Base-by-base conservation (phyloP, 306 rosid genomes). In the Styphnolobium japonicum region DNA sequence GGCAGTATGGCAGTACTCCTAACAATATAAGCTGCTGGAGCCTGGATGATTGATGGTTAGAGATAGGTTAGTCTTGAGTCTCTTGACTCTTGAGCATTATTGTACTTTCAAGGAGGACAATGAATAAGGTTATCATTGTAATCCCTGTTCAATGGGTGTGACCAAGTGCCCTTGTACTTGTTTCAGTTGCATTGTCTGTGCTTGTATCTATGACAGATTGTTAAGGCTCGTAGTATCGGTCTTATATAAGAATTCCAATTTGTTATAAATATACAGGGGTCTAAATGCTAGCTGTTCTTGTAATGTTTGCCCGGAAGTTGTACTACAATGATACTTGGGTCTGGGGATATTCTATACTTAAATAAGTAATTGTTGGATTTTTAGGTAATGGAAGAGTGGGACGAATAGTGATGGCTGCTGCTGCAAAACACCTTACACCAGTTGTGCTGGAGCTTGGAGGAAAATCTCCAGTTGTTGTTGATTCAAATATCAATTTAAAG, bases 401-500 rank as follows among this genome's bases (percentile, higher is more conserved):
- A 33, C 94, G 99, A 48, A 72, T 93, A 75, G 96, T 96, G 80
- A 93, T 96, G 99, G 88, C 93, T 53, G 97, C 98, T 75, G 99
- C 99, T 81, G 96, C 97, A 5, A 93, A 90, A 83, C 97, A 96
- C 87, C 98, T 96, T 78, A 96, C 99, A 36, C 99, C 99, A 53
- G 98, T 96, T 71, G 89, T 91, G 72, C 77, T 96, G 85, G 99
- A 96, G 89, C 99, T 96, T 39, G 99, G 99, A 81, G 99, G 99
- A 87, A 96, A 96, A 83, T 91, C 87, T 78, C 99, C 99, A 0
- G 93, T 80, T 71, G 74, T 96, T 65, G 98, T 96, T 61, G 99
- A 96, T 85, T 89, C 94, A 46, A 53, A 57, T 83, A 88, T 89
- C 52, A 89, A 93, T 85, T 85, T 93, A 62, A 77, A 81, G 79